phyloP scores from a whole-genome alignment of 306 rosid species.

The Casuarina equisetifolia region DNA sequence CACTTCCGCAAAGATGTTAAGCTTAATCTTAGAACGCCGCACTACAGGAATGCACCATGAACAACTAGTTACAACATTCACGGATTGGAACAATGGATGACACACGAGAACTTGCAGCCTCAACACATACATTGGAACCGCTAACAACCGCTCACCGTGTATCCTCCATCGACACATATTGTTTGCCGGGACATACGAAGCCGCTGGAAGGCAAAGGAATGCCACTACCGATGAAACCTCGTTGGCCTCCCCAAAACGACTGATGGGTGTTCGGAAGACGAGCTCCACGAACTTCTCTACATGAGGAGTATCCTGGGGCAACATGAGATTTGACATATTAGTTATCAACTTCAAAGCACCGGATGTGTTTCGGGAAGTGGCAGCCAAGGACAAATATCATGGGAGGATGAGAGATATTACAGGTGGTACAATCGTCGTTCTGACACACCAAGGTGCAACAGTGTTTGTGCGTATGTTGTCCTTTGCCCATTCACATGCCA shows the following conservation, averaged over 20 bases:
- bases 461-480: constrained; percentile 54
- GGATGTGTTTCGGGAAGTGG: too few relatives aligned
- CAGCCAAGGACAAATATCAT: too few relatives aligned
- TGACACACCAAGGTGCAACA: constrained; percentile 55
- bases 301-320: not conserved
- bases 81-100: too few relatives aligned
- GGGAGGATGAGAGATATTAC: not conserved
- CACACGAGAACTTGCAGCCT: not conserved
- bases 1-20: too few relatives aligned
- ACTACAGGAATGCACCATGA: too few relatives aligned
- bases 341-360: not conserved
- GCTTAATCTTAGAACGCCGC: too few relatives aligned
- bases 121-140: not conserved
- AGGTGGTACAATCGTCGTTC: not conserved
- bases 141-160: constrained; percentile 30
- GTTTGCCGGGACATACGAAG: constrained; percentile 55
- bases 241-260: constrained; percentile 40
- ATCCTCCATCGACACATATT: constrained; percentile 58
- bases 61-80: too few relatives aligned
- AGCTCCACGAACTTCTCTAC: too few relatives aligned
- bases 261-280: constrained; percentile 26
- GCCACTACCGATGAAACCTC: constrained; percentile 57
- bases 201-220: constrained; percentile 64
- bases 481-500: constrained; percentile 76
- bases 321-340: not conserved